phyloP scores from a whole-genome alignment of 148 eudicot genomes.

The Rhododendron simsii region DNA sequence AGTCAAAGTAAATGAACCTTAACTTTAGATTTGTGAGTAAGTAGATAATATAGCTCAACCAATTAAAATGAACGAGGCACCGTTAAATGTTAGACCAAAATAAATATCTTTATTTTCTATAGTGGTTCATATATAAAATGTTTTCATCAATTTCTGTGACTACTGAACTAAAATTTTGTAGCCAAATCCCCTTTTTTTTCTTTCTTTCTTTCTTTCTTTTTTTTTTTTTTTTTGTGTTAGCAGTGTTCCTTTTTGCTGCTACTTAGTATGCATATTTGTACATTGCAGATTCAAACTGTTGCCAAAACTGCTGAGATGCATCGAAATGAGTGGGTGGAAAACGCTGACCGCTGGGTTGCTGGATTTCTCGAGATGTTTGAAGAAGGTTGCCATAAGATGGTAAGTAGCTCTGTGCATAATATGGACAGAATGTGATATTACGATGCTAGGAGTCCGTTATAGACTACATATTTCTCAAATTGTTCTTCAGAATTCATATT shows the following conservation, averaged over 20 bases:
- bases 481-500: neutral
- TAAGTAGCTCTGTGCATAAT: slow-evolving; percentile 1
- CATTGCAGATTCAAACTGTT: slow-evolving; percentile 53
- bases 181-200: neutral
- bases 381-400: slow-evolving; percentile 74
- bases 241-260: neutral
- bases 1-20: too few species aligned
- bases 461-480: neutral
- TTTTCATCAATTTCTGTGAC: too few species aligned
- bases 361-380: slow-evolving; percentile 83
- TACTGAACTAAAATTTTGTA: too few species aligned
- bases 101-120: too few species aligned
- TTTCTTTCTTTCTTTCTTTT: too few species aligned
- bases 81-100: too few species aligned
- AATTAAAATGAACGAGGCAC: too few species aligned
- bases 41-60: too few species aligned
- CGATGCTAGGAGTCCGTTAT: neutral
- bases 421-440: neutral
- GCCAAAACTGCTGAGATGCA: slow-evolving; percentile 53
- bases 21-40: too few species aligned
- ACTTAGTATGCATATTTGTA: neutral
- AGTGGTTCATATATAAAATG: too few species aligned
- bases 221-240: neutral
- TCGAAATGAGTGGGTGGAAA: slow-evolving; percentile 60
- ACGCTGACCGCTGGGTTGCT: slow-evolving; percentile 62